Base-by-base conservation (phyloP, 495 filamentous ascomycete genomes). In the Hyaloscypha variabilis region DNA sequence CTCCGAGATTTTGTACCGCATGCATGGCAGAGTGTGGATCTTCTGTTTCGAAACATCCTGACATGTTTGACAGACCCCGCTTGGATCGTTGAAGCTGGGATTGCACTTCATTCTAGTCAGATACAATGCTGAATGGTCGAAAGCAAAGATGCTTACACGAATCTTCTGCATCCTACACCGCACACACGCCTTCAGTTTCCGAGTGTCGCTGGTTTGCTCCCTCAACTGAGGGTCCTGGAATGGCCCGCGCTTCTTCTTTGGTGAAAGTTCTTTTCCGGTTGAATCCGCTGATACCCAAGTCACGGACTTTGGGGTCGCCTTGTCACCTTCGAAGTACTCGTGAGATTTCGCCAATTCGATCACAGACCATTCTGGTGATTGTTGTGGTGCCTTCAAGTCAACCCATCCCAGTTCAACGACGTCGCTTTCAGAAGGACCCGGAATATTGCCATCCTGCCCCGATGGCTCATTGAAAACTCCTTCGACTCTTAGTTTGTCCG, bases 91-190 rank as follows among this genome's bases (percentile, higher is more conserved):
- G 4, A 72, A 67, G 57, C 82, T 80, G n/a, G 73, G 74, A 58
- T 80, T 77, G 62, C 82, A 84, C 82, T 84, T 53, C 13, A 17
- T 46, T 36, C 31, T 46, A 4, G 17, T 46, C 0, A 46, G 39
- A 14, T 46, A 19, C 14, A 17, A 17, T 34, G 13, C 39, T 46
- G 11, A 46, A 46, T 46, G 11, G 39, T 46, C n/a, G 64, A 49
- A 52, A 42, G 52, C 25, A 61, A 17, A 53, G 17, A 39, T 36
- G 66, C 81, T 76, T 68, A 84, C 81, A 52, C 82, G 78, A 65
- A 84, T 82, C 23, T 80, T 75, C 69, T 84, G 82, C 78, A 84
- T 82, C 57, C 81, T 75, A 62, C 82, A 84, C 30, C 82, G 71
- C 59, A 83, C 80, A 66, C 82, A 84, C 62, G 79, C 81, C 10